Evolutionary conservation across 2,329 filamentous ascomycete species (phyloP).

Genomic region (Penicillium sp.): DNA sequence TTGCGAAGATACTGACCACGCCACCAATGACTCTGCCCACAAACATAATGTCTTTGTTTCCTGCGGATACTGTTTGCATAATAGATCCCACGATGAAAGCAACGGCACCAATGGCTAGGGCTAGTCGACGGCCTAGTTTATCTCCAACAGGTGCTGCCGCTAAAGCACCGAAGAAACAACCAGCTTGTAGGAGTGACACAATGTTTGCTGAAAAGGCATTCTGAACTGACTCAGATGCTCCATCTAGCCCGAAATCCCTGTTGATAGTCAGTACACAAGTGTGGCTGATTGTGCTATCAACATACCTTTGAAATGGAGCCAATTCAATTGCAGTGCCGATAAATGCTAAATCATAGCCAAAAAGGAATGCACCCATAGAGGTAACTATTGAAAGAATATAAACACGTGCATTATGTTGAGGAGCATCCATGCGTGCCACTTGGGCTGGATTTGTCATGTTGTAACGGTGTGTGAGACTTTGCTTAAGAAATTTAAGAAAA

Average conservation of each 20-base stretch:
- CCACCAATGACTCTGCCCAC: slow-evolving; percentile 54
- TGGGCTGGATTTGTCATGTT: neutral
- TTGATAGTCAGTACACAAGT: neutral
- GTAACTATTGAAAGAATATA: slow-evolving; percentile 12
- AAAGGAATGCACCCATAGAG: slow-evolving; percentile 16
- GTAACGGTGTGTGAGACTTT: neutral
- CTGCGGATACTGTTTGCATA: slow-evolving; percentile 60
- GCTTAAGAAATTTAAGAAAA: neutral
- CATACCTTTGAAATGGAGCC: slow-evolving; percentile 10
- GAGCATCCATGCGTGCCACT: neutral
- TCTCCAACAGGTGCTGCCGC: slow-evolving; percentile 40
- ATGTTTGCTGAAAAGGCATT: slow-evolving; percentile 10
- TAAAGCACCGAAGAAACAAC: slow-evolving; percentile 15
- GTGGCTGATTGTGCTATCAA: no score
- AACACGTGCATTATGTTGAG: slow-evolving; percentile 5
- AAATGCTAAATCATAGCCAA: slow-evolving; percentile 15
- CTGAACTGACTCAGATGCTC: neutral
- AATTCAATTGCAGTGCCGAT: slow-evolving; percentile 15
- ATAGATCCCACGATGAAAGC: slow-evolving; percentile 61
- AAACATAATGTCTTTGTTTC: slow-evolving; percentile 61
- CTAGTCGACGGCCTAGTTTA: slow-evolving; percentile 53
- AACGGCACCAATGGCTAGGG: slow-evolving; percentile 55
- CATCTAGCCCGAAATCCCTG: slow-evolving; percentile 8
- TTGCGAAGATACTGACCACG: slow-evolving; percentile 20
- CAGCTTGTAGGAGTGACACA: slow-evolving; percentile 14